These are phyloP conservation scores for Porodaedalea pini DNA, from an alignment of 1,284 basidiomycete species.

Conservation along the genomic window DNA sequence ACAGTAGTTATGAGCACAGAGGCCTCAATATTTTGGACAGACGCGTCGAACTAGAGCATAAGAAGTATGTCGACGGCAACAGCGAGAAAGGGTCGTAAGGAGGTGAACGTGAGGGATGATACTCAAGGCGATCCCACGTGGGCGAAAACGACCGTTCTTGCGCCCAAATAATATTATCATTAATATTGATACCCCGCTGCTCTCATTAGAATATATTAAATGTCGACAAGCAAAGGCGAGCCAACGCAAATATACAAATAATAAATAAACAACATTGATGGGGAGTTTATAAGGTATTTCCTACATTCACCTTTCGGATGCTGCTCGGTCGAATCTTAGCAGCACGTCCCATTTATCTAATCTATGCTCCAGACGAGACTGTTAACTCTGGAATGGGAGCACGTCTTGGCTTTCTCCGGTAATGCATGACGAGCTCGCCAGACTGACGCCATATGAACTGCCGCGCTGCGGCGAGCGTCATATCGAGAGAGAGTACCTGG, in stretches of 20 bases:
- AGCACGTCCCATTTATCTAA: background rate
- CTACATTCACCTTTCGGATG: background rate
- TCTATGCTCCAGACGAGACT: background rate
- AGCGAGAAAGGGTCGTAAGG: too few species aligned
- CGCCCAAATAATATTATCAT: too few species aligned
- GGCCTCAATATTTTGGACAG: background rate
- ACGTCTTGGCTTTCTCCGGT: slow-evolving; percentile 52
- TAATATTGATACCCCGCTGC: too few species aligned
- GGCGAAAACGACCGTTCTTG: background rate
- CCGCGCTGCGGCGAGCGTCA: slow-evolving; percentile 86
- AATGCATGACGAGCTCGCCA: slow-evolving; percentile 81
- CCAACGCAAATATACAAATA: background rate
- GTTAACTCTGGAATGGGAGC: too few species aligned
- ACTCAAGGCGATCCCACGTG: slow-evolving; percentile 4
- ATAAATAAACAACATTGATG: background rate
- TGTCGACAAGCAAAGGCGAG: background rate
- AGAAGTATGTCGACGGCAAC: too few species aligned
- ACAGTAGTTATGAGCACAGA: background rate
- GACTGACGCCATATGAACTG: slow-evolving; percentile 84
- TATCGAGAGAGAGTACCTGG: slow-evolving; percentile 71
- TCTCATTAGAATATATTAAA: too few species aligned
- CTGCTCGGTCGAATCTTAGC: too few species aligned
- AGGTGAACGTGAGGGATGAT: background rate
- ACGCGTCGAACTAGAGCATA: background rate
- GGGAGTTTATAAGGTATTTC: background rate